These are phyloP conservation scores for Streptanthus diversifolius DNA, from an alignment of 345 rosid species.

Conservation along the genomic window DNA sequence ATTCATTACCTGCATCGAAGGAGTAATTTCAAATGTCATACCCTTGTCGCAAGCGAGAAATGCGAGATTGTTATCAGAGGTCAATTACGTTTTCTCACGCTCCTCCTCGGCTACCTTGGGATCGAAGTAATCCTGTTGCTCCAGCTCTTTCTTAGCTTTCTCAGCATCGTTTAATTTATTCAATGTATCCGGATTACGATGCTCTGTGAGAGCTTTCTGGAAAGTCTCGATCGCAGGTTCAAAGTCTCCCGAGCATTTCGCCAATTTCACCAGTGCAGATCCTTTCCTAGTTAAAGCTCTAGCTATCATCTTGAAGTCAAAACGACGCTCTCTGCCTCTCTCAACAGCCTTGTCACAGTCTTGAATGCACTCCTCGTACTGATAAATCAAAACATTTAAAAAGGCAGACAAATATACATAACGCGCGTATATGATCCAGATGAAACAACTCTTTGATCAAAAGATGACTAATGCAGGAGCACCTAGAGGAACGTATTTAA, in stretches of 20 bases:
- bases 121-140: conserved; percentile 88
- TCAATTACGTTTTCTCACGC: conserved; percentile 85
- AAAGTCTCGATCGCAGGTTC: conserved; percentile 84
- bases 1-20: conserved; percentile 62
- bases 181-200: conserved; percentile 92
- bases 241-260: conserved; percentile 67
- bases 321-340: conserved; percentile 94
- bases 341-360: conserved; percentile 98
- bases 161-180: conserved; percentile 90
- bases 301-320: conserved; percentile 92
- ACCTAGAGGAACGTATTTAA: neutral
- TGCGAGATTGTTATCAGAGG: neutral
- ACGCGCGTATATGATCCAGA: neutral
- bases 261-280: conserved; percentile 70
- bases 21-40: neutral
- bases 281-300: conserved; percentile 96
- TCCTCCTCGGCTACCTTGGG: conserved; percentile 89
- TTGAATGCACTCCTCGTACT: conserved; percentile 80
- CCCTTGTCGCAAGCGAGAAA: neutral
- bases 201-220: conserved; percentile 99
- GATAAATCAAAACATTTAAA: neutral
- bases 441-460: neutral
- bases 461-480: neutral
- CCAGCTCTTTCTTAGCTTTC: conserved; percentile 87
- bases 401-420: neutral